Percentiles rank a stretch among this genome's conserved stretches.
Conservation (phyloP, 257 asterid genomes). For the Penstemon barbatus region DNA sequence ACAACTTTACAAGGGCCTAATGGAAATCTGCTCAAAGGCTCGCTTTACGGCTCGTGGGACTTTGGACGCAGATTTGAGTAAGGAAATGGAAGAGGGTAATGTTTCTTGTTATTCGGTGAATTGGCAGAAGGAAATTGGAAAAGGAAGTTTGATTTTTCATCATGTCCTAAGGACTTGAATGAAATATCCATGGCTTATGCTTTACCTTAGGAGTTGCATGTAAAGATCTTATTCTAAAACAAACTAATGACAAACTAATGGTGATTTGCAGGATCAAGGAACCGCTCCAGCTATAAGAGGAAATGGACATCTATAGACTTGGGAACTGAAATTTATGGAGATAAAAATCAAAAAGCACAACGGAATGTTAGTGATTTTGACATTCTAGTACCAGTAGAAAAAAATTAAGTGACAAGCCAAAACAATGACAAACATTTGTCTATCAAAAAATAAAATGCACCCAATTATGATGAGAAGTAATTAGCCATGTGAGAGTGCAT, state of each 20-base stretch:
- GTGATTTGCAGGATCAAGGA: slow-evolving; percentile 67
- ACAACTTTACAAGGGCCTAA: slow-evolving; percentile 51
- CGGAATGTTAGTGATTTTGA: slow-evolving; percentile 87
- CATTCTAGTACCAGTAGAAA: slow-evolving; percentile 45
- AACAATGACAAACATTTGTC: background rate
- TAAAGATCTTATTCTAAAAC: background rate
- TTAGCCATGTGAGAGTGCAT: slow-evolving; percentile 18
- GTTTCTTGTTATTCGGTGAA: slow-evolving; percentile 59
- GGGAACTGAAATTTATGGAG: slow-evolving; percentile 69
- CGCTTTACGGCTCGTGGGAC: slow-evolving; percentile 77
- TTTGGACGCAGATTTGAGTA: slow-evolving; percentile 40
- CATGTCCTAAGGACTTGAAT: slow-evolving; percentile 64
- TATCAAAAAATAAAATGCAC: background rate
- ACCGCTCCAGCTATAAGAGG: slow-evolving; percentile 56
- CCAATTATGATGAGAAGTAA: too few relatives aligned
- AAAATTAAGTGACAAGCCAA: background rate
- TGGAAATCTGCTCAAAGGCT: slow-evolving; percentile 50
- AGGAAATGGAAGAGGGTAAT: slow-evolving; percentile 27
- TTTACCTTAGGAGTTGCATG: slow-evolving; percentile 40
- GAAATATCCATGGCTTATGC: slow-evolving; percentile 92
- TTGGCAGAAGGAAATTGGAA: slow-evolving; percentile 77
- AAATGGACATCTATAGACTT: slow-evolving; percentile 67
- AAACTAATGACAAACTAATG: background rate
- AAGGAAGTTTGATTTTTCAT: slow-evolving; percentile 77
- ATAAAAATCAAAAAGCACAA: slow-evolving; percentile 70